phyloP scores from a whole-genome alignment of 1,284 basidiomycete genomes.

The Hypsizygus ulmarius region DNA sequence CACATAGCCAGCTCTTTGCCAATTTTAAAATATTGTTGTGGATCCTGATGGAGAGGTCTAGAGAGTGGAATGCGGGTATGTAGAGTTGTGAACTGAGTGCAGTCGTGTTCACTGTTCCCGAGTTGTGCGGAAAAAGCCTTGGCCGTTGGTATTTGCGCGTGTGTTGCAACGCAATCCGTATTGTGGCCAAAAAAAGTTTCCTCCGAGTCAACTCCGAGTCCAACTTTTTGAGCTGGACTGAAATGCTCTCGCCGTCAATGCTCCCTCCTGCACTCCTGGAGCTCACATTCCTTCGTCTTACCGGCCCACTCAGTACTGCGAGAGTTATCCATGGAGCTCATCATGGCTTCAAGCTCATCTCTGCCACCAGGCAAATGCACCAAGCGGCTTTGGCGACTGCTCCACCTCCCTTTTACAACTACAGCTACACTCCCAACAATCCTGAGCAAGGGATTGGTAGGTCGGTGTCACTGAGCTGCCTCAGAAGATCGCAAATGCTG shows the following conservation, averaged over 20 bases:
- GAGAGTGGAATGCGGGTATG: too few species aligned
- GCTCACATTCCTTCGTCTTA: slow-evolving; percentile 27
- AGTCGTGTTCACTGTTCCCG: too few species aligned
- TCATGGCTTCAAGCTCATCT: slow-evolving; percentile 4
- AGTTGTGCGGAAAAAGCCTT: too few species aligned
- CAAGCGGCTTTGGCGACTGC: slow-evolving; percentile 8
- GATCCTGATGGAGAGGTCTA: too few species aligned
- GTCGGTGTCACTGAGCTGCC: not conserved
- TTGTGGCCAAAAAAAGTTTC: too few species aligned
- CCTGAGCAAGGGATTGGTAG: not conserved
- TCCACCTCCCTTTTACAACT: slow-evolving; percentile 6
- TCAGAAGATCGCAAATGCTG: not conserved
- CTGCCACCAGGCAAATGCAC: slow-evolving; percentile 8
- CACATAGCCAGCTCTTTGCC: too few species aligned
- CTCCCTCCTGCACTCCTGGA: slow-evolving; percentile 32
- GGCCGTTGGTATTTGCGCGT: too few species aligned
- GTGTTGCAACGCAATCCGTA: too few species aligned
- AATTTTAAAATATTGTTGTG: too few species aligned
- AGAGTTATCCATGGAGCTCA: not conserved
- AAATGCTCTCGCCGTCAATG: slow-evolving; percentile 10
- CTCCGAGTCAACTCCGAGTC: too few species aligned
- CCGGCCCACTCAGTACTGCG: slow-evolving; percentile 11
- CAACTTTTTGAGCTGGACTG: too few species aligned
- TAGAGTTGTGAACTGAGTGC: too few species aligned
- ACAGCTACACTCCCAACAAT: not conserved